A percentile compares a stretch with the other conserved stretches of the same genome.
Conservation (phyloP, 176 grass and related monocot genomes). For the Paspalum notatum region DNA sequence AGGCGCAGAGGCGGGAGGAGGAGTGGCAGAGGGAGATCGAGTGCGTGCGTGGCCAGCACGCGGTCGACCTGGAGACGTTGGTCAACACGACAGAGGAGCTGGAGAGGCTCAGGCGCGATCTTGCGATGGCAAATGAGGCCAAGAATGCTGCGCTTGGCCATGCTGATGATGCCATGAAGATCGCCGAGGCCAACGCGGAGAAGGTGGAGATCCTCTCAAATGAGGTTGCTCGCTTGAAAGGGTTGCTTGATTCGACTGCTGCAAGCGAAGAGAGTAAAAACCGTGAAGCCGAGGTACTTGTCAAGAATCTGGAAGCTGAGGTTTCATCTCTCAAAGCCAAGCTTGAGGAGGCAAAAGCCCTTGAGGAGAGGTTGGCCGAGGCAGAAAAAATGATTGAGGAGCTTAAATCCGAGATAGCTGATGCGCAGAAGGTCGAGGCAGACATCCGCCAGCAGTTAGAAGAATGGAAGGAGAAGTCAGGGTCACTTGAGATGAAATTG, state of each 20-base stretch:
- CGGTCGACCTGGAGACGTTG: constrained; percentile 54
- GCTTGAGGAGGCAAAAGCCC: constrained; percentile 59
- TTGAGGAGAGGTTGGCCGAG: constrained; percentile 59
- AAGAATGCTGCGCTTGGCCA: constrained; percentile 67
- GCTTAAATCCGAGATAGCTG: constrained; percentile 58
- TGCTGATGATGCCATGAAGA: constrained; percentile 84
- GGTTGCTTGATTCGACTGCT: constrained; percentile 61
- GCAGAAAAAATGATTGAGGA: constrained; percentile 56
- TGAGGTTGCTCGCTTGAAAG: constrained; percentile 69
- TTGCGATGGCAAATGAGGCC: constrained; percentile 56
- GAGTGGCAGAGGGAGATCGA: constrained; percentile 72
- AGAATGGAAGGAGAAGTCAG: constrained; percentile 76
- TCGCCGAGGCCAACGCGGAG: constrained; percentile 65
- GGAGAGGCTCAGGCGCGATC: constrained; percentile 62
- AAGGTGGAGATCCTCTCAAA: constrained; percentile 73
- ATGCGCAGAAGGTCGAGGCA: constrained; percentile 64
- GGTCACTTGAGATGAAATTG: constrained; percentile 56
- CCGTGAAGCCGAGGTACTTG: constrained; percentile 61
- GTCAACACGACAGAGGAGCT: constrained; percentile 69
- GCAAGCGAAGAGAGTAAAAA: constrained; percentile 63
- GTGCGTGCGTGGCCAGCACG: constrained; percentile 63
- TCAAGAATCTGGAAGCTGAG: constrained; percentile 69
- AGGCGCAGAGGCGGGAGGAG: constrained; percentile 65
- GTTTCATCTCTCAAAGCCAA: constrained; percentile 57
- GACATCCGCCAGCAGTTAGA: constrained; percentile 52